These are phyloP conservation scores for Aspergillus campestris DNA, from an alignment of 495 filamentous ascomycete species.

Conservation along the genomic window DNA sequence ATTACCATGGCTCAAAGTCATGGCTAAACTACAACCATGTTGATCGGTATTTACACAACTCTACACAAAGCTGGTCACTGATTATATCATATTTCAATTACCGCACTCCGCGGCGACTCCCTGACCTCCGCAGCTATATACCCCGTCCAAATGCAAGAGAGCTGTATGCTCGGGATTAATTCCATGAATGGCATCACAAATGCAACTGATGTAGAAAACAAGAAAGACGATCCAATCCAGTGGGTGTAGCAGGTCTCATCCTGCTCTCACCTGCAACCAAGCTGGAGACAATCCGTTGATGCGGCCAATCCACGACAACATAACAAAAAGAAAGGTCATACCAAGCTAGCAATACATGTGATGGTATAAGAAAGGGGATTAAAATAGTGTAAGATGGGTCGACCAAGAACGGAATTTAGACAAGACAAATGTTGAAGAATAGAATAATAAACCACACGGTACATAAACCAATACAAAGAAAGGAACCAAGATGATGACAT, in stretches of 20 bases:
- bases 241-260: constrained; percentile 16
- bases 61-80: no score
- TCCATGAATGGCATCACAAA: constrained; percentile 21
- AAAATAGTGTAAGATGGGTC: constrained; percentile 24
- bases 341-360: constrained; percentile 40
- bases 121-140: constrained; percentile 7
- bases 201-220: constrained; percentile 14
- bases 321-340: constrained; percentile 22
- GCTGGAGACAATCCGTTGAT: constrained; percentile 8
- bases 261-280: constrained; percentile 6
- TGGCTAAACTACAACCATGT: no score
- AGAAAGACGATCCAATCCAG: constrained; percentile 16
- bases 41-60: no score
- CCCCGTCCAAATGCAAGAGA: constrained; percentile 8
- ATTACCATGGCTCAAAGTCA: no score
- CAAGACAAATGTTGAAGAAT: constrained; percentile 9
- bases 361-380: constrained; percentile 24
- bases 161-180: constrained; percentile 11
- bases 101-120: no score
- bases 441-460: neutral
- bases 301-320: constrained; percentile 11
- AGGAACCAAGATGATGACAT: constrained; percentile 21
- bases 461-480: constrained; percentile 12
- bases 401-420: constrained; percentile 17
- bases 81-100: no score